Base-by-base conservation (phyloP, 768 basidiomycete genomes). In the Suillus variegatus region DNA sequence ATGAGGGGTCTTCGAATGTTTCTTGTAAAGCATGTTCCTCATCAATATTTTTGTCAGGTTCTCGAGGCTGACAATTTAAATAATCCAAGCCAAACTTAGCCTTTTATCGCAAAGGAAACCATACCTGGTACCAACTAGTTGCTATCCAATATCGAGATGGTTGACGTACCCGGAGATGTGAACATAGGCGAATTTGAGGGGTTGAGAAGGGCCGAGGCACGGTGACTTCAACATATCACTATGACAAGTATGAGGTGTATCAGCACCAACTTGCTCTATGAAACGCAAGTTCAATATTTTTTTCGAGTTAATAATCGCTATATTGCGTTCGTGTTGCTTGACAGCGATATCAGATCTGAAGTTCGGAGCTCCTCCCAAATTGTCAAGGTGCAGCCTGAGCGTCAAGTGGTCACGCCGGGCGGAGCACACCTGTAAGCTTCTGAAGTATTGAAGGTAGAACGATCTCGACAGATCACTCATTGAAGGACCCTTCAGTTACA, bases 101-200 rank as follows among this genome's bases (percentile, higher is more conserved):
- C 65, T n/a, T 62, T 65, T 16, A 63, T 65, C 60, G 60, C 52
- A 57, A 65, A 65, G 46, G 56, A 63, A 32, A 51, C 61, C 25
- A 12, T 58, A 41, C 7, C 40, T 41, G 57, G 25, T 18, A 58
- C 40, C 22, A 58, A 58, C 40, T 58, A 41, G 18, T 41, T 58
- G 22, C 4, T n/a, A 40, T 9, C 38, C 13, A 28, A 4, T 18
- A 25, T 18, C 22, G 16, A 12, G 40, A 28, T 25, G 1, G 25
- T 12, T 41, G 22, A 28, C 25, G 16, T 41, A 10, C 25, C 28
- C 8, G 38, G 40, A 28, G 7, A 28, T 38, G 25, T 18, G 47
- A 28, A 8, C 25, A 54, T 54, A 18, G 28, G 16, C 6, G 25
- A 36, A 56, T 36, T 38, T 38, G n/a, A 38, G 13, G 12, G 25